Evolutionary conservation across 331 rosid species (phyloP), one percentile per base, ranked within the genome.

Genomic region (Pyrus hybrid): DNA sequence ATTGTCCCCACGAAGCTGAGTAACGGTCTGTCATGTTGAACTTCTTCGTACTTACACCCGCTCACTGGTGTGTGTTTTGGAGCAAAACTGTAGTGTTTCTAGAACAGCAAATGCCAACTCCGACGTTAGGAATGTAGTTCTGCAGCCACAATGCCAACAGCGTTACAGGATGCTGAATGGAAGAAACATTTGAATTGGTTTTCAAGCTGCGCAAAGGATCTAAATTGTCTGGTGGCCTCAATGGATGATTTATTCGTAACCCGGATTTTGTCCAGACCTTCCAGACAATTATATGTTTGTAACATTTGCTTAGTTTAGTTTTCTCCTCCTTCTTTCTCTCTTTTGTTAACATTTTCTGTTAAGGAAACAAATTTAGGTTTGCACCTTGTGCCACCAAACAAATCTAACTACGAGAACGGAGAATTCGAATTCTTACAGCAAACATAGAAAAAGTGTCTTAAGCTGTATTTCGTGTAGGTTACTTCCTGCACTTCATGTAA

Each of bases 21-120:
- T 23, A 80, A 67, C 29, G 85, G 81, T 81, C 80, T 87, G 73
- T 84, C 97, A 32, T 87, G 88, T 77, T 86, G 90, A 93, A 80
- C 79, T 17, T 76, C 81, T 8, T 85, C 61, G 76, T 75, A 68
- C 68, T 77, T 74, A 77, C 77, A 78, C 67, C 83, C 79, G 79
- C 85, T 77, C 72, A 82, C 77, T 81, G 79, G 87, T 82, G 64
- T 71, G 86, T 43, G 53, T 71, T 75, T 28, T 75, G 77, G 67
- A 80, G 20, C 4, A 18, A 53, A 28, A 28, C 29, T 32, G 66
- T 72, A 70, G 22, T 23, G 68, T 41, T 72, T 75, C 54, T 9
- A 73, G 73, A 35, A 30, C 71, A 77, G 81, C 20, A 18, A 47
- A 47, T 64, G 77, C 63, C 23, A 30, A 37, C 37, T 63, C 35